Evolutionary conservation across 176 grass and related monocot species (phyloP), one percentile per base, ranked within the genome.

Genomic region (Eleusine coracana): DNA sequence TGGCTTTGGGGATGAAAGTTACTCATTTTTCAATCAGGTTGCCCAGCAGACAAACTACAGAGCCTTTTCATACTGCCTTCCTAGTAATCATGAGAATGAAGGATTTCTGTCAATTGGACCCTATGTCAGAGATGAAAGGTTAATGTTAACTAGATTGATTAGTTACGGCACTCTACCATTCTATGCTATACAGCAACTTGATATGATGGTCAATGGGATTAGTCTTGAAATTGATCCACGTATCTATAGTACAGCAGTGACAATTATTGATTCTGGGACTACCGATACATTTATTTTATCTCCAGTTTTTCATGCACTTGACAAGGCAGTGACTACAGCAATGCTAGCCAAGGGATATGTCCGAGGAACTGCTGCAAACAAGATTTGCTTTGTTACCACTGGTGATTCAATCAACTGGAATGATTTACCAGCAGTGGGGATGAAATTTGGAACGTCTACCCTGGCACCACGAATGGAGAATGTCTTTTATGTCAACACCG

Each of bases 1-100:
- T n/a, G 84, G 84, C 10, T 73, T 79, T 66, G 76, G 56, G 56
- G 63, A 51, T 23, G 59, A 51, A 41, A 65, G 10, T n/a, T 73
- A 73, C 68, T 86, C 84, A 3, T 86, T 86, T 29, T 86, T 86
- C 59, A 72, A 41, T 25, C 84, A 86, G 76, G 68, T 86, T 11
- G 76, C 45, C 20, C 58, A 5, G 2, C 75, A 28, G 14, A 75
- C 78, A 10, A 81, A 68, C 29, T 75, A 81, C 21, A 67, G 20
- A 5, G 62, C 85, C 0, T 81, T 87, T 23, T 81, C 78, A 6
- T 81, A 81, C 40, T 81, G 78, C 51, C 81, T 87, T 38, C 85
- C 78, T 13, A 68, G 62, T 29, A 34, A 76, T 14, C 39, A 69
- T 39, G 14, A 25, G 4, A 68, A 49, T 8, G 50, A 58, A 61